phyloP scores from a whole-genome alignment of 257 asterid species.

The Nemophila menziesii region DNA sequence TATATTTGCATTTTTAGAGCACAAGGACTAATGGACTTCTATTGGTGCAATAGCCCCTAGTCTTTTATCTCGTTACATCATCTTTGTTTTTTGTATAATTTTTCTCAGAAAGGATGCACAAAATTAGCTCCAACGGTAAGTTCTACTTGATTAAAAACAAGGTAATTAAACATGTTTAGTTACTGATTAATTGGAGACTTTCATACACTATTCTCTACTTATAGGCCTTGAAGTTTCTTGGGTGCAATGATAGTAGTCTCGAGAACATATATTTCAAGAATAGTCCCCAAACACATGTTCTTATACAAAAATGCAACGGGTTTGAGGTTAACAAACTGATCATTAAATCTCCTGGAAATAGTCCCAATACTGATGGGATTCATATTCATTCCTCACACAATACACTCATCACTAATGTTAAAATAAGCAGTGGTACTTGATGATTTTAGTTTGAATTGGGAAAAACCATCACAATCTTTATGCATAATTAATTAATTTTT shows the following conservation, averaged over 20 bases:
- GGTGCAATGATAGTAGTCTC: conserved; percentile 38
- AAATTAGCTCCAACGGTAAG: conserved; percentile 81
- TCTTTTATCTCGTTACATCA: not conserved
- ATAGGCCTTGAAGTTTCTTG: conserved; percentile 46
- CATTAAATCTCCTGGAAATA: conserved; percentile 45
- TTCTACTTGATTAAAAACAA: conserved; percentile 1
- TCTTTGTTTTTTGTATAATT: not conserved
- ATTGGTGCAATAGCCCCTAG: too few species aligned
- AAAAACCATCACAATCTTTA: too few species aligned
- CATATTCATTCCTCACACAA: conserved; percentile 48
- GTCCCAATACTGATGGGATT: conserved; percentile 79
- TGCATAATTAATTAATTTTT: too few species aligned
- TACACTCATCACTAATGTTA: conserved; percentile 31
- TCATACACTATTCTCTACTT: not conserved
- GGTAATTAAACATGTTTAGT: not conserved
- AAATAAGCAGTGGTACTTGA: conserved; percentile 31
- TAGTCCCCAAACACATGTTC: conserved; percentile 60
- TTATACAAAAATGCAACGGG: conserved; percentile 21
- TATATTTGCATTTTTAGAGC: too few species aligned
- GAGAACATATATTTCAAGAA: conserved; percentile 28
- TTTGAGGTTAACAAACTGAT: conserved; percentile 29
- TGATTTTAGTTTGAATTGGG: not conserved
- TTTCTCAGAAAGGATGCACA: conserved; percentile 57
- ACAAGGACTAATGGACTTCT: too few species aligned
- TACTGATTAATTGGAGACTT: too few species aligned